These are phyloP conservation scores for Ustilago vetiveriae DNA, from an alignment of 1,284 basidiomycete genomes.

Conservation along the genomic window DNA sequence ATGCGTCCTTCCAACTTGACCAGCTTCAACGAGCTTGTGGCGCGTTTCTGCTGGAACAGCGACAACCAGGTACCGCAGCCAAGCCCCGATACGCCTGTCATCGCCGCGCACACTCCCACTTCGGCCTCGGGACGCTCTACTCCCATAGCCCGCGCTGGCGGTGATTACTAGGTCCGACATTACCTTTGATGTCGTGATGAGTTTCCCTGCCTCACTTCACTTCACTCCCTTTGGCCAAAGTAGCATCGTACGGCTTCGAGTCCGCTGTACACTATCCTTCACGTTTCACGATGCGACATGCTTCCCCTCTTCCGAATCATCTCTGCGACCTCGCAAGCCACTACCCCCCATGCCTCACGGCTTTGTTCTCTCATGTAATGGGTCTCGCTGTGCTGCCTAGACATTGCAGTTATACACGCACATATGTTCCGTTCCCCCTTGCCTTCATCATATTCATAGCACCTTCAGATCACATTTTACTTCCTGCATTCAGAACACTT, in stretches of 20 bases:
- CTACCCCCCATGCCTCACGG: neutral
- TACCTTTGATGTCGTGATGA: too few species aligned
- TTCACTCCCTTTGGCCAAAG: too few species aligned
- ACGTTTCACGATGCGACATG: neutral
- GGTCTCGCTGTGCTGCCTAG: slow-evolving; percentile 1
- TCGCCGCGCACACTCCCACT: slow-evolving; percentile 26
- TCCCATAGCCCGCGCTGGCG: slow-evolving; percentile 40
- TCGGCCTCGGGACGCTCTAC: slow-evolving; percentile 47
- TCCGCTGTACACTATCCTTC: neutral
- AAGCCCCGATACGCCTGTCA: slow-evolving; percentile 18
- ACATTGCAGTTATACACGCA: slow-evolving; percentile 9
- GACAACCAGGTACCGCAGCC: slow-evolving; percentile 44
- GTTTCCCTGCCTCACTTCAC: too few species aligned
- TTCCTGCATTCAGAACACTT: slow-evolving; percentile 28
- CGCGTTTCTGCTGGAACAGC: slow-evolving; percentile 60
- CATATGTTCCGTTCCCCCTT: neutral
- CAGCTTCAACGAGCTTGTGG: slow-evolving; percentile 60
- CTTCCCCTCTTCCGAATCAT: too few species aligned
- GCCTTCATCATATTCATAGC: slow-evolving; percentile 16
- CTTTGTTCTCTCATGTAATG: slow-evolving; percentile 6
- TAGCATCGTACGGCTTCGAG: neutral
- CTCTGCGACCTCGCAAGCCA: too few species aligned
- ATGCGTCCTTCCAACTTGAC: slow-evolving; percentile 51
- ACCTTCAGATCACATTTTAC: slow-evolving; percentile 2
- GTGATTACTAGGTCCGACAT: slow-evolving; percentile 25